Evolutionary conservation across 1,284 basidiomycete genomes (phyloP), one percentile per base, ranked within the genome.

Genomic region (Naganishia sp.): DNA sequence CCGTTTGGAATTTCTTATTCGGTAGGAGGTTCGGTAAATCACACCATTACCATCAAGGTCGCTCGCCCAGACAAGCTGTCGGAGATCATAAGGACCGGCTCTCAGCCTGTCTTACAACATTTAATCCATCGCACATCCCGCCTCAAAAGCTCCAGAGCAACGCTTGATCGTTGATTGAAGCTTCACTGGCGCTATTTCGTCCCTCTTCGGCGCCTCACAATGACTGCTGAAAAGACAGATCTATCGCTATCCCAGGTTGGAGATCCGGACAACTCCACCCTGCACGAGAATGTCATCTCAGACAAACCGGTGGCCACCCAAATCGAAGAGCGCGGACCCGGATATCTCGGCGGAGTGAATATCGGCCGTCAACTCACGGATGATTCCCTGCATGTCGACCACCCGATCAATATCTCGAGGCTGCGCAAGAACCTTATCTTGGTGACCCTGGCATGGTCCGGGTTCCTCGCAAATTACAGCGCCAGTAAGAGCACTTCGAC

Each of bases 371-470:
- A 18, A n/a, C 61, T 52, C 42, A 63, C 54, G 4, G 66, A 67
- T 35, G 50, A 49, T 42, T 47, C 35, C 11, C 47, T 63, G 2
- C 62, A 63, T 18, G 55, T 57, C 21, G 68, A 74, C 52, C 74
- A 76, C 52, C 72, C 74, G 1, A 63, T 73, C 68, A 75, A 75
- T 46, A 67, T 78, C 18, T 67, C 70, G 25, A 67, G 67, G 57
- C 66, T 68, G 70, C 68, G 74, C 45, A 79, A 79, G 69, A 67
- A 71, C 17, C 63, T 68, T 54, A 75, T 78, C 67, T 71, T 79
- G 28, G 49, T 70, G 45, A 70, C 73, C 9, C 67, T 75, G 31
- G 58, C 60, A 17, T 75, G 69, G 67, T 55, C 68, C n/a, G 71
- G 75, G 45, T 67, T 77, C 47, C 71, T 76, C 17, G 73, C 72